Base-by-base conservation (phyloP, 192 early-diverging fungal species). In the Linnemannia exigua region DNA sequence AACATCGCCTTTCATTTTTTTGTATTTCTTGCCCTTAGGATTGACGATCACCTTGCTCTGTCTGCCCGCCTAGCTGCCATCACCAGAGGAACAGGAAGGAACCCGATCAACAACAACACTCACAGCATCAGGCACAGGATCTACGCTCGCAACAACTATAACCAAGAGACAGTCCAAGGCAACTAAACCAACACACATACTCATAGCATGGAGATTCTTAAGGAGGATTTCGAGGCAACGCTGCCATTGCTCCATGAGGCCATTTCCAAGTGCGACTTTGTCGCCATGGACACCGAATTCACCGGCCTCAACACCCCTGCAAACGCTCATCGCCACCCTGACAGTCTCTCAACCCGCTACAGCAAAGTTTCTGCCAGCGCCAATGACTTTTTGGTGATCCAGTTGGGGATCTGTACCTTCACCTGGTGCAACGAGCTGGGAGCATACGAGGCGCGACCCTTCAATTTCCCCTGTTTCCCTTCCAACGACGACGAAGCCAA, bases 381-480 rank as follows among this genome's bases (percentile, higher is more conserved):
- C 17, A 22, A 71, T 16, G 82, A 75, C 41, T 92, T 90, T 79
- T 81, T 87, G 19, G 91, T 96, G 25, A 89, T 94, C 48, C 98
- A 99, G 87, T 93, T 94, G 35, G 98, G 98, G 0, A 81, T 99
- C 44, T 95, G 96, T 69, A 90, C 94, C 17, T 99, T 97, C 83
- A 94, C 91, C 9, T 96, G 95, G 92, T 81, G 87, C 20, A 90
- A 87, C 3, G 72, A 80, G 16, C 67, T 81, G 15, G 74, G 90
- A 15, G 90, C 84, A 44, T 98, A 96, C 86, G 89, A 94, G 52
- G 96, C 95, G 0, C 84, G 89, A 47, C 93, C 98, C 9, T 98
- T 96, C 90, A 99, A 97, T 76, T 97, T 97, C 70, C 96, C 95
- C 76, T 92, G 97, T 20, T 98, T 99, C 75, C 96, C 96, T 14